Percentiles rank a stretch among this genome's conserved stretches.
Evolutionary conservation across 495 filamentous ascomycete species (phyloP).

Genomic region (Thermothielavioides terrestris): DNA sequence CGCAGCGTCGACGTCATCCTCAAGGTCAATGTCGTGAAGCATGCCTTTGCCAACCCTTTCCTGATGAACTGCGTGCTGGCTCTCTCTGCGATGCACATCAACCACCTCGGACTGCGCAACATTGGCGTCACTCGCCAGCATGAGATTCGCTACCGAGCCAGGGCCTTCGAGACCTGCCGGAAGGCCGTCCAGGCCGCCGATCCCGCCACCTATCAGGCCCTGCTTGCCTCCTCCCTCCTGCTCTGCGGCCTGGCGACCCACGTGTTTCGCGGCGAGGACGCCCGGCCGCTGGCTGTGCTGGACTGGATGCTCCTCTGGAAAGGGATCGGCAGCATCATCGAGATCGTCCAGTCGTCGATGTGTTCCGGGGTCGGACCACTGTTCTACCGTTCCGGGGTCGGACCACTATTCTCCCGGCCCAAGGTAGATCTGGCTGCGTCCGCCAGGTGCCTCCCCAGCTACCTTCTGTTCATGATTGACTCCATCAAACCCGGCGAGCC

Average conservation of each 20-base stretch:
- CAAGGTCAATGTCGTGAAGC: slow-evolving; percentile 34
- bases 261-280: slow-evolving; percentile 32
- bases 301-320: slow-evolving; percentile 43
- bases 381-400: slow-evolving; percentile 26
- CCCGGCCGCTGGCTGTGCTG: slow-evolving; percentile 30
- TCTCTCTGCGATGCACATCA: slow-evolving; percentile 38
- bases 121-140: slow-evolving; percentile 7
- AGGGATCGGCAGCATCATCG: slow-evolving; percentile 36
- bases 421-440: slow-evolving; percentile 29
- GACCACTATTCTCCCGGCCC: slow-evolving; percentile 32
- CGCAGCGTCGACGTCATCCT: slow-evolving; percentile 30
- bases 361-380: slow-evolving; percentile 25
- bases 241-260: slow-evolving; percentile 34
- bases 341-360: slow-evolving; percentile 16
- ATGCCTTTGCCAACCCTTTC: slow-evolving; percentile 40
- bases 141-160: slow-evolving; percentile 31
- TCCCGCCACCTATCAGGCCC: slow-evolving; percentile 30
- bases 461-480: slow-evolving; percentile 38
- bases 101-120: slow-evolving; percentile 20
- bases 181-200: slow-evolving; percentile 33
- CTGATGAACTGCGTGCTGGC: slow-evolving; percentile 44
- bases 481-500: slow-evolving; percentile 26
- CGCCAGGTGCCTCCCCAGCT: slow-evolving; percentile 27
- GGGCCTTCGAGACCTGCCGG: slow-evolving; percentile 37
- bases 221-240: slow-evolving; percentile 35